Evolutionary conservation across 176 grass and related monocot species (phyloP).

Genomic region (Oryza longistaminata): DNA sequence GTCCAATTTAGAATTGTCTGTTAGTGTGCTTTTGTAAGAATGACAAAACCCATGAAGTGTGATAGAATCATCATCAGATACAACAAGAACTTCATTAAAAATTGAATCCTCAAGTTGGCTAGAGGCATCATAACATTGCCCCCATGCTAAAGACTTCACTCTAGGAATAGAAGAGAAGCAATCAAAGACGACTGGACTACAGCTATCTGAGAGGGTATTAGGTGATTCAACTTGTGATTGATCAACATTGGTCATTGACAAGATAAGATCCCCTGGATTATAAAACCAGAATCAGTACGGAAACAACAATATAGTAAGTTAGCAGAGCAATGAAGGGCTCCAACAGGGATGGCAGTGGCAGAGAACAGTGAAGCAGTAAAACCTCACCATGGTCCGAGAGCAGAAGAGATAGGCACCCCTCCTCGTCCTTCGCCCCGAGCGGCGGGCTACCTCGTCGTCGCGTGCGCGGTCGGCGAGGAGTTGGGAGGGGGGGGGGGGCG

Average conservation of each 20-base stretch:
- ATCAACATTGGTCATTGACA: constrained; percentile 29
- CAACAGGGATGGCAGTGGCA: constrained; percentile 7
- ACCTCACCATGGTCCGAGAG: constrained; percentile 62
- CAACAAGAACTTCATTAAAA: constrained; percentile 85
- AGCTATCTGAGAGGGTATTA: constrained; percentile 38
- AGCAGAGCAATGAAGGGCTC: constrained; percentile 10
- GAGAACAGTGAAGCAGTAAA: constrained; percentile 43
- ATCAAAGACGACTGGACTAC: constrained; percentile 40
- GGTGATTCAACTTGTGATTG: constrained; percentile 51
- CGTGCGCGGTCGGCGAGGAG: too few relatives aligned
- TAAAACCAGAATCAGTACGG: constrained; percentile 39
- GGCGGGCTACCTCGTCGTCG: too few relatives aligned
- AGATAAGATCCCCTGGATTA: constrained; percentile 50
- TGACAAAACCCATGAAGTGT: constrained; percentile 70
- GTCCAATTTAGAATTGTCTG: constrained; percentile 39
- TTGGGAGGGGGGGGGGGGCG: too few relatives aligned
- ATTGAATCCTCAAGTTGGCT: constrained; percentile 47
- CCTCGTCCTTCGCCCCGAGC: too few relatives aligned
- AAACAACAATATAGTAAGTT: constrained; percentile 7
- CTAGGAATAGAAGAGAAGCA: constrained; percentile 65
- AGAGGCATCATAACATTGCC: constrained; percentile 56
- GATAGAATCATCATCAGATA: constrained; percentile 63
- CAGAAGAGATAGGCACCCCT: too few relatives aligned
- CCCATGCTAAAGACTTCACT: constrained; percentile 91
- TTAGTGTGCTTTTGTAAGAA: constrained; percentile 43